Evolutionary conservation across 1,139 yeast species (phyloP), one percentile per base, ranked within the genome.

Genomic region (Yamadazyma triangularis): DNA sequence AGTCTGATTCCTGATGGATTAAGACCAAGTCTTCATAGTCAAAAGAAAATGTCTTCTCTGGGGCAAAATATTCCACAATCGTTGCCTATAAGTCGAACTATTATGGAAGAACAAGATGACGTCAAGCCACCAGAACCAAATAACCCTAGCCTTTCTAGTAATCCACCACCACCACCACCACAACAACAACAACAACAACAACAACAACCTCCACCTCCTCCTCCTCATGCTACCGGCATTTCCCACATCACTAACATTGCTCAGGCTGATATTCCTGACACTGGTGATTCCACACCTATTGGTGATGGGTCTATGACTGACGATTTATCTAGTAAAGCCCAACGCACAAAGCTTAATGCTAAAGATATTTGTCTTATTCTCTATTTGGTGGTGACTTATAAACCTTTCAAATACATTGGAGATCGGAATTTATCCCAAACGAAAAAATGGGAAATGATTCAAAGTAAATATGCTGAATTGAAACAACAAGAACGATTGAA

Each of bases 361-460:
- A 46, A 47, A 25, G 68, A 62, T 34, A 54, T 61, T 11, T 47
- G 47, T 33, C 41, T 61, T 12, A 58, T 62, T 6, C 44, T 61
- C 11, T 58, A 48, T 32, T 45, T 61, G 25, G 60, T 60, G 9
- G 48, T 56, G 11, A 44, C 51, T 16, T 48, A 60, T 15, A 60
- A 59, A 34, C 69, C 69, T 4, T 62, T 62, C 41, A 61, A 61
- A 34, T 61, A 60, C 33, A 52, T 61, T 22, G 69, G 69, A 2
- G 61, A 61, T 36, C 44, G 63, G 18, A 44, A 53, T 7, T 36
- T 56, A 15, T 50, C 54, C 26, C 68, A 62, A 39, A 58, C 64
- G 2, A 54, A 50, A 30, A 62, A 61, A 36, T 62, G 69, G 69
- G 60, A 56, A 34, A 29, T 51, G 19, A 58, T 62, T 27, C 66